These are phyloP conservation scores for Epichloe bromicola DNA, from an alignment of 2,329 filamentous ascomycete species.

Conservation along the genomic window DNA sequence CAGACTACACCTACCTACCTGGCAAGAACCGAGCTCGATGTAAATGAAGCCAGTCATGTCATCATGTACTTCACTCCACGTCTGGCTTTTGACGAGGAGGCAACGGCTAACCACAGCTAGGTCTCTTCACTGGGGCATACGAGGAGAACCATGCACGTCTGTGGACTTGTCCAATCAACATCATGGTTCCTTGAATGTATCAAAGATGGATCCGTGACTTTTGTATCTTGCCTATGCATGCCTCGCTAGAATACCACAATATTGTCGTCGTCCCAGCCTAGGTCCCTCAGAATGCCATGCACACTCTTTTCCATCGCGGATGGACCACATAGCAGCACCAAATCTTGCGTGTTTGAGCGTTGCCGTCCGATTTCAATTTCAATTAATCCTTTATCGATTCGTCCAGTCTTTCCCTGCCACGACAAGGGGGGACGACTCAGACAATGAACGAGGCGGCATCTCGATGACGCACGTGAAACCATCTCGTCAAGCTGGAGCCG, in stretches of 20 bases:
- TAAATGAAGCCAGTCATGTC: too few relatives aligned
- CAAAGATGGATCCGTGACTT: too few relatives aligned
- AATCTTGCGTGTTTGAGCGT: conserved; percentile 28
- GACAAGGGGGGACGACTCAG: conserved; percentile 49
- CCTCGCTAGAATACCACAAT: conserved; percentile 15
- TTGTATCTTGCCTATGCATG: too few relatives aligned
- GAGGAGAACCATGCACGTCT: background rate
- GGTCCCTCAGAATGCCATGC: conserved; percentile 33
- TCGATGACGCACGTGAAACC: conserved; percentile 35
- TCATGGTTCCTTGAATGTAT: background rate
- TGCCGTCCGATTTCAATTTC: conserved; percentile 40
- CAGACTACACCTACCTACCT: too few relatives aligned
- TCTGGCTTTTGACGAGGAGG: too few relatives aligned
- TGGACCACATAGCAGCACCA: conserved; percentile 74
- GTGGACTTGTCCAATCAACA: background rate
- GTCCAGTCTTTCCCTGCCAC: conserved; percentile 58
- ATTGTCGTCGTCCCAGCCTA: conserved; percentile 46
- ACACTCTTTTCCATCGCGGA: conserved; percentile 58
- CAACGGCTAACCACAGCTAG: too few relatives aligned
- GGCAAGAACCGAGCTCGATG: too few relatives aligned
- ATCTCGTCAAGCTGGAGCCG: conserved; percentile 57
- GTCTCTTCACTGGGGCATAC: too few relatives aligned
- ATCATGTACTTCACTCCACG: too few relatives aligned
- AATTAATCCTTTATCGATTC: conserved; percentile 52
- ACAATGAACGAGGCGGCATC: conserved; percentile 54